A percentile compares a stretch with the other conserved stretches of the same genome.
Evolutionary conservation across 2,329 filamentous ascomycete genomes (phyloP).

Genomic region (Fusarium secorum): DNA sequence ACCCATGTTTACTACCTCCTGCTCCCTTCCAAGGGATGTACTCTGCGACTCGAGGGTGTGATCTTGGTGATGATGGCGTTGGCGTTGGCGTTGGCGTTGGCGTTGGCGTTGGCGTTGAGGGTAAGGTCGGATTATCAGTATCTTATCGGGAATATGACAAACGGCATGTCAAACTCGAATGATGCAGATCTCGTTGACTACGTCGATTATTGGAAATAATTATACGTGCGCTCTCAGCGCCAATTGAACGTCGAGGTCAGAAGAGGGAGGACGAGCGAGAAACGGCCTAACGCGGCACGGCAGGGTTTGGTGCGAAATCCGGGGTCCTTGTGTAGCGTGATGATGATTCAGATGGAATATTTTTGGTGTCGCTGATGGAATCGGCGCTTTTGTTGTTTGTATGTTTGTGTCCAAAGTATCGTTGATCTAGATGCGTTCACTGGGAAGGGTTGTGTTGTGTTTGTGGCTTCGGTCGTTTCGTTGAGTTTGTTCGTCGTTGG

Average conservation of each 20-base stretch:
- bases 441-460: neutral
- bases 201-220: neutral
- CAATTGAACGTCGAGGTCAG: slow-evolving; percentile 19
- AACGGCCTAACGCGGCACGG: slow-evolving; percentile 29
- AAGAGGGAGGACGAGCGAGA: slow-evolving; percentile 9
- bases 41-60: neutral
- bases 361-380: neutral
- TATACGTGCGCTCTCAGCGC: slow-evolving; percentile 26
- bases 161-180: slow-evolving; percentile 25
- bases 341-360: slow-evolving; percentile 10
- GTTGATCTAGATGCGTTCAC: neutral
- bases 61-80: neutral
- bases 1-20: slow-evolving; percentile 44
- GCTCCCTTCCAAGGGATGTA: slow-evolving; percentile 8
- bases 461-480: neutral
- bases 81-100: neutral
- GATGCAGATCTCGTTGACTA: neutral
- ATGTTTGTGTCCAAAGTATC: neutral
- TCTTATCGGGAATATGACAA: slow-evolving; percentile 29
- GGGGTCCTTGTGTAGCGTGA: slow-evolving; percentile 30
- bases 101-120: neutral
- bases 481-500: slow-evolving; percentile 21
- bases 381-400: neutral
- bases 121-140: slow-evolving; percentile 11
- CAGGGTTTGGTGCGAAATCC: slow-evolving; percentile 24